These are phyloP conservation scores for Cucurbita ficifolia DNA, from an alignment of 306 rosid species.

Conservation along the genomic window DNA sequence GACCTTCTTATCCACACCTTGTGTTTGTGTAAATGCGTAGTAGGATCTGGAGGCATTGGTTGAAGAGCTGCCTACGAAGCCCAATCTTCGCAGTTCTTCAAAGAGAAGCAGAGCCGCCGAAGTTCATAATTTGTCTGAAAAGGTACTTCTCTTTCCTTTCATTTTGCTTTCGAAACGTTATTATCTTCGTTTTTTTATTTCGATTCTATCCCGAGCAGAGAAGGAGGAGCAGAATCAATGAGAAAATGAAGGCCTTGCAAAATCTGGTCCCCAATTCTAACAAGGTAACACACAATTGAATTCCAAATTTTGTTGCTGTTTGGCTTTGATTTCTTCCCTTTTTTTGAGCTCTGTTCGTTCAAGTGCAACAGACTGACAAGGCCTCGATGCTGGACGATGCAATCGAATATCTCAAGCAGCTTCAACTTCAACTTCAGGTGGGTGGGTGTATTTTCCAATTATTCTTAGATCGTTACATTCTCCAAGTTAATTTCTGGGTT, in stretches of 20 bases:
- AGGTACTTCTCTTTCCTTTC: constrained; percentile 25
- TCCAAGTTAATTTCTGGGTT: not conserved
- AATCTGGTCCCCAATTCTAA: constrained; percentile 88
- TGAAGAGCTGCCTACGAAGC: constrained; percentile 32
- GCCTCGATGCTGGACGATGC: constrained; percentile 99
- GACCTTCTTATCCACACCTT: not conserved
- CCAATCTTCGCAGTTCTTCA: constrained; percentile 42
- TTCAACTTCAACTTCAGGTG: constrained; percentile 96
- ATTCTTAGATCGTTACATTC: not conserved
- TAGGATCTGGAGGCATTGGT: constrained; percentile 66
- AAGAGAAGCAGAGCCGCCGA: constrained; percentile 96
- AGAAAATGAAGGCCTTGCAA: constrained; percentile 92
- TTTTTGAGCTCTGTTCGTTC: not conserved
- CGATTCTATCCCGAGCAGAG: constrained; percentile 34
- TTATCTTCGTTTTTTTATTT: not conserved
- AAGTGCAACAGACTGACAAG: constrained; percentile 60
- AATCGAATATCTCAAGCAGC: constrained; percentile 94
- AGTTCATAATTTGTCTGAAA: constrained; percentile 96
- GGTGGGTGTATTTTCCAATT: constrained; percentile 3
- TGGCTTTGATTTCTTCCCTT: not conserved
- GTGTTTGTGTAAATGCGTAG: constrained; percentile 14
- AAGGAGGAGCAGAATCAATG: constrained; percentile 93
- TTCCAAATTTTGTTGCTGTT: not conserved
- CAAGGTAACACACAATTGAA: constrained; percentile 30
- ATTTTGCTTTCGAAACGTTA: not conserved